A percentile compares a stretch with the other conserved stretches of the same genome.
Evolutionary conservation across 352 stramenopile species (phyloP).

Genomic region (Phytophthora podocarpi): DNA sequence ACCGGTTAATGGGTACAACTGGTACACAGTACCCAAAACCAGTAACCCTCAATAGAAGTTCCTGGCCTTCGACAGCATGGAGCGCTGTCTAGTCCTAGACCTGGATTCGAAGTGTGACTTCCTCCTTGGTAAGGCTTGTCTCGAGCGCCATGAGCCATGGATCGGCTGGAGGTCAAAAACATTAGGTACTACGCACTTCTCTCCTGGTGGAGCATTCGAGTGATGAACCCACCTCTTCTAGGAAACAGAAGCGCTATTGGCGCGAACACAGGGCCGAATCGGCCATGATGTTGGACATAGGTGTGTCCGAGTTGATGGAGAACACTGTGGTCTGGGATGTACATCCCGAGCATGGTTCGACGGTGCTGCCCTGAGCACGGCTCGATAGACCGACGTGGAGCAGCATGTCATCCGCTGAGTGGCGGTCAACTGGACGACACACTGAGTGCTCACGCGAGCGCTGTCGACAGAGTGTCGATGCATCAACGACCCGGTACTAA

Average conservation of each 20-base stretch:
- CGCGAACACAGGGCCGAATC: slow-evolving; percentile 1
- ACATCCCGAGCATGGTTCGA: too few species aligned
- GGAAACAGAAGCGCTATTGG: slow-evolving; percentile 8
- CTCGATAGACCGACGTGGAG: too few species aligned
- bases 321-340: too few species aligned
- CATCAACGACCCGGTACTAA: too few species aligned
- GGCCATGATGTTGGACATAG: neutral
- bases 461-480: too few species aligned
- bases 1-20: too few species aligned
- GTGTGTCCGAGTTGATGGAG: neutral
- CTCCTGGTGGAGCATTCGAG: neutral
- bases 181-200: neutral
- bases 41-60: too few species aligned
- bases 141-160: slow-evolving; percentile 16
- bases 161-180: slow-evolving; percentile 22
- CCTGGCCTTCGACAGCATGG: slow-evolving; percentile 9
- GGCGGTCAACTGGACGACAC: too few species aligned
- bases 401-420: too few species aligned
- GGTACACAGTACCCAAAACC: too few species aligned
- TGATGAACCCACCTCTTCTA: slow-evolving; percentile 1
- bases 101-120: slow-evolving; percentile 20
- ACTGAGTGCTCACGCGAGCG: too few species aligned
- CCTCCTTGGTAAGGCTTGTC: slow-evolving; percentile 17
- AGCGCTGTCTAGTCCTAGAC: slow-evolving; percentile 16
- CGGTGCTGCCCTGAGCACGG: too few species aligned